Evolutionary conservation across 2,329 filamentous ascomycete genomes (phyloP).

Genomic region (Curvularia eragrostidis): DNA sequence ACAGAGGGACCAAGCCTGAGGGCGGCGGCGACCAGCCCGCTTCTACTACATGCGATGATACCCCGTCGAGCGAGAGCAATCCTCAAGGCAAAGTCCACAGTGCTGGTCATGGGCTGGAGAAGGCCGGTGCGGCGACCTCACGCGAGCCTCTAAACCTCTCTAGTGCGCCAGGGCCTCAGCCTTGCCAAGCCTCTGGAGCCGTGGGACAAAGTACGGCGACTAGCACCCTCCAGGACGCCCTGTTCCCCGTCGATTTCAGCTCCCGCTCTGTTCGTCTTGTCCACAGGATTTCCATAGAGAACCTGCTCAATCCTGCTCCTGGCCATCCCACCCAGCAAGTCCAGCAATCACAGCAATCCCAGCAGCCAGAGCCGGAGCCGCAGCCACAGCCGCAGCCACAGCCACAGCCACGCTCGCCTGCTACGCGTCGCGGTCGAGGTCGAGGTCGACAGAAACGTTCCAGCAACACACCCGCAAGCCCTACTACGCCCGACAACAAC

Average conservation of each 20-base stretch:
- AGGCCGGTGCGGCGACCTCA: constrained; percentile 18
- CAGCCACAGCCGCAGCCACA: too few species aligned
- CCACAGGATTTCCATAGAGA: background rate
- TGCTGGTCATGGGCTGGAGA: constrained; percentile 13
- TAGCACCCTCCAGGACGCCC: constrained; percentile 11
- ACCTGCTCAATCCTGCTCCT: background rate
- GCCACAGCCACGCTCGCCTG: constrained; percentile 2
- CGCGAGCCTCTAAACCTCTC: constrained; percentile 29
- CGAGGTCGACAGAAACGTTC: background rate
- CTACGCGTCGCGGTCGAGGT: background rate
- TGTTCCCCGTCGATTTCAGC: constrained; percentile 12
- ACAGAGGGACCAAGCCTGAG: constrained; percentile 22
- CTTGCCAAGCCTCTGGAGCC: constrained; percentile 28
- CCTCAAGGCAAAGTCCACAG: background rate
- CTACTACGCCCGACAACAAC: constrained; percentile 3
- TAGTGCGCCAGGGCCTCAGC: constrained; percentile 23
- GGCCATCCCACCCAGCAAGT: background rate
- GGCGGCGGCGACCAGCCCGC: constrained; percentile 17
- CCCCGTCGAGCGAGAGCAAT: too few species aligned
- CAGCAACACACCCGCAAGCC: constrained; percentile 10
- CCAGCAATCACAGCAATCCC: constrained; percentile 1
- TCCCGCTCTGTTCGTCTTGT: background rate
- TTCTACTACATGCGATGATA: background rate
- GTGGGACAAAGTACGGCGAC: constrained; percentile 20
- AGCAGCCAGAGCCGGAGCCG: background rate